Conservation (phyloP, 495 filamentous ascomycete genomes). For the Polyplosphaeria fusca region DNA sequence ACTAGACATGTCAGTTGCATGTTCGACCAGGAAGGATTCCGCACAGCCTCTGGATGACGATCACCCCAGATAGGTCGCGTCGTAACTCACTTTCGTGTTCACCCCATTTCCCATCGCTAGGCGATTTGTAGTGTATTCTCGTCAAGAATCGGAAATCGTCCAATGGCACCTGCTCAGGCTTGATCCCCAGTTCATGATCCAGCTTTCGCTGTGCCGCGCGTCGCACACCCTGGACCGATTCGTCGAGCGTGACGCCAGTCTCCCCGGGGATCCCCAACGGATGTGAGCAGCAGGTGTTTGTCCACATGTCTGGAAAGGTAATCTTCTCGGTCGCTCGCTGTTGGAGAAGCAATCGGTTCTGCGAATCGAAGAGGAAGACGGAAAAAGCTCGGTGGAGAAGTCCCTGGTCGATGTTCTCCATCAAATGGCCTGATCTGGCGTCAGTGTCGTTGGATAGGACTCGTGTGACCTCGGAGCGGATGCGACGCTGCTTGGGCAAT, state of each 20-base stretch:
- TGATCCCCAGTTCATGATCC: conserved; percentile 91
- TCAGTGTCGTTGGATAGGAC: too few relatives aligned
- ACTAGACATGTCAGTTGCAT: too few relatives aligned
- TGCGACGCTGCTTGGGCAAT: too few relatives aligned
- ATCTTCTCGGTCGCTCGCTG: conserved; percentile 97
- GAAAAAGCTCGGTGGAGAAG: conserved; percentile 97
- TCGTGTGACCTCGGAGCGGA: too few relatives aligned
- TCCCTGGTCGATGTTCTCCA: conserved; percentile 95
- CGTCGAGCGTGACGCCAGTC: conserved; percentile 78
- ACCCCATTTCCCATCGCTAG: conserved; percentile 96
- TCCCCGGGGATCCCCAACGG: conserved; percentile 87
- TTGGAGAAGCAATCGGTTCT: conserved; percentile 86
- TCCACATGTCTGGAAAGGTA: conserved; percentile 99
- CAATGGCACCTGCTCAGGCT: conserved; percentile 81
- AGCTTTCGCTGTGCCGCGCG: conserved; percentile 89
- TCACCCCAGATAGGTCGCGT: too few relatives aligned
- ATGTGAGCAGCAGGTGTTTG: conserved; percentile 99
- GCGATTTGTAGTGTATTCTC: conserved; percentile 95
- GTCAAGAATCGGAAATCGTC: conserved; percentile 93
- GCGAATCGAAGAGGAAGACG: conserved; percentile 90
- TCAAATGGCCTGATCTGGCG: conserved; percentile 74
- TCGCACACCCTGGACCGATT: conserved; percentile 79
- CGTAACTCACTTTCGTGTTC: conserved; percentile 86
- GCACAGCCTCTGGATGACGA: too few relatives aligned
- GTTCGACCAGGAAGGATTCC: too few relatives aligned